These are phyloP conservation scores for Gautieria morchelliformis DNA, from an alignment of 768 basidiomycete species.

Conservation along the genomic window DNA sequence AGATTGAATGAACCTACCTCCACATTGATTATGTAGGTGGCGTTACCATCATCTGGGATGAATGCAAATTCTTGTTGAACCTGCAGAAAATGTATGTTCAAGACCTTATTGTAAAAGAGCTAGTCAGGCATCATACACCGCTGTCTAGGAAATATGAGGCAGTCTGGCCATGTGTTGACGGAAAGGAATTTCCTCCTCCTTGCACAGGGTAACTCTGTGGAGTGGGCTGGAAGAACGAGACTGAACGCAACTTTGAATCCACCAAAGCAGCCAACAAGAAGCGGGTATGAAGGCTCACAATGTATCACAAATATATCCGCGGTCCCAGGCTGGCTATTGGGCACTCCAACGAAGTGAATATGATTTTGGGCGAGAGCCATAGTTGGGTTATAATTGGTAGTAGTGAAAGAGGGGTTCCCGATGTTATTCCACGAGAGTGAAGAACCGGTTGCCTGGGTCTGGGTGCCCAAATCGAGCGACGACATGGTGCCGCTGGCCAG, in stretches of 20 bases:
- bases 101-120: background rate
- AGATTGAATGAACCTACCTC: conserved; percentile 28
- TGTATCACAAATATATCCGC: conserved; percentile 82
- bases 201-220: conserved; percentile 45
- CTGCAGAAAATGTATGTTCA: conserved; percentile 19
- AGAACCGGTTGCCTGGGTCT: conserved; percentile 47
- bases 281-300: conserved; percentile 37
- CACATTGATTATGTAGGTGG: conserved; percentile 68
- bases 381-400: conserved; percentile 51
- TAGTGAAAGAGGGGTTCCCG: conserved; percentile 44
- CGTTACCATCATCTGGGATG: conserved; percentile 63
- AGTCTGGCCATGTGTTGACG: conserved; percentile 56
- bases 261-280: background rate
- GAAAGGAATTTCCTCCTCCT: conserved; percentile 45
- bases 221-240: conserved; percentile 69
- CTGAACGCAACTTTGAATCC: conserved; percentile 27
- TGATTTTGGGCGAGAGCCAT: conserved; percentile 85
- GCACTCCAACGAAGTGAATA: conserved; percentile 71
- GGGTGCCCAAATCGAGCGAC: conserved; percentile 57
- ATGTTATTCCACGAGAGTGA: conserved; percentile 58
- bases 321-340: conserved; percentile 54
- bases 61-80: conserved; percentile 71
- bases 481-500: conserved; percentile 56
- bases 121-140: conserved; percentile 31
- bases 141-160: conserved; percentile 55